phyloP scores from a whole-genome alignment of 257 asterid species.

The Perilla frutescens region DNA sequence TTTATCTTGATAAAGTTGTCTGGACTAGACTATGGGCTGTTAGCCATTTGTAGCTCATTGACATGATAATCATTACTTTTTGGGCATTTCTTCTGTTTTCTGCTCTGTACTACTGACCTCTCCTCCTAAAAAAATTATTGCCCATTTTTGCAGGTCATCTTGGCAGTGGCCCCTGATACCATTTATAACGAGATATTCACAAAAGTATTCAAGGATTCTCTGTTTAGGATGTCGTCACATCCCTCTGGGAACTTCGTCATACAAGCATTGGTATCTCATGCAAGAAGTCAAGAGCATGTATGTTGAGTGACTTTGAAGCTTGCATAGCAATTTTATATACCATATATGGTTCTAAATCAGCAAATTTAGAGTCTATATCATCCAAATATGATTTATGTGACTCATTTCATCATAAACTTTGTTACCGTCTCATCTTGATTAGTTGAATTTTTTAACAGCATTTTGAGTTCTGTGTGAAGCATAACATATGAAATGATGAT shows the following conservation, averaged over 20 bases:
- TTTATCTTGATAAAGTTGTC: conserved; percentile 18
- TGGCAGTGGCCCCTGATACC: conserved; percentile 85
- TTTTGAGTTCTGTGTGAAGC: not conserved
- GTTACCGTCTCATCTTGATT: conserved; percentile 27
- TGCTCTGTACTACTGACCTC: conserved; percentile 25
- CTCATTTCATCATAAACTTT: conserved; percentile 10
- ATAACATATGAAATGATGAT: not conserved
- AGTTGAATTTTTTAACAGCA: not conserved
- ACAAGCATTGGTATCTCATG: conserved; percentile 87
- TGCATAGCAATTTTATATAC: conserved; percentile 20
- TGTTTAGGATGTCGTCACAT: conserved; percentile 76
- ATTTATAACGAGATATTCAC: conserved; percentile 64
- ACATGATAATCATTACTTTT: not conserved
- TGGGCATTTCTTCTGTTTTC: not conserved
- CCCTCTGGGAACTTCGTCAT: conserved; percentile 84
- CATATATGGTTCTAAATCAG: conserved; percentile 5
- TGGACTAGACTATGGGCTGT: not conserved
- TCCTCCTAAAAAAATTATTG: conserved; percentile 14
- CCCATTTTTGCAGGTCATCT: conserved; percentile 69
- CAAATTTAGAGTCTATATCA: conserved; percentile 6
- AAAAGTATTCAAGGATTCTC: conserved; percentile 62
- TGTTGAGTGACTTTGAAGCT: conserved; percentile 31
- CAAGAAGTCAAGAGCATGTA: conserved; percentile 83
- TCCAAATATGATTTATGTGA: conserved; percentile 15
- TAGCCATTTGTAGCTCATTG: conserved; percentile 19